Conservation (phyloP, 1,284 basidiomycete genomes). For the Ceratobasidium sp. region DNA sequence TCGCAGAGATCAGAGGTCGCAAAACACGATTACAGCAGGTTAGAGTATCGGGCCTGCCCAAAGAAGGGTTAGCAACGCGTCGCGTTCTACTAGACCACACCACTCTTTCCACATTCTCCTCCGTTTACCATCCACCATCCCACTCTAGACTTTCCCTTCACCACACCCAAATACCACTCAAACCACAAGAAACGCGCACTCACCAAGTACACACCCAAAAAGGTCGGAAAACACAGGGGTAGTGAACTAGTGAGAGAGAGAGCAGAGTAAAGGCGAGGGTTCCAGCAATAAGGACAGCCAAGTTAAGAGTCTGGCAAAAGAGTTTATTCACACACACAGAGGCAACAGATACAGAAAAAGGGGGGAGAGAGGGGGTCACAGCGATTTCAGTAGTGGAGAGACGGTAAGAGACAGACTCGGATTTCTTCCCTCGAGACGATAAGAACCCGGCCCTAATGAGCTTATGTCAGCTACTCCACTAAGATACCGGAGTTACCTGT, state of each 20-base stretch:
- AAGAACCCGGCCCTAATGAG: slow-evolving; percentile 38
- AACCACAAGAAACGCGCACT: slow-evolving; percentile 1
- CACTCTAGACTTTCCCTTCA: no score
- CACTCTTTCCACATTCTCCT: no score
- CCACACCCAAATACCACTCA: no score
- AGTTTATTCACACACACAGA: slow-evolving; percentile 4
- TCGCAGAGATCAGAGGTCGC: slow-evolving; percentile 4
- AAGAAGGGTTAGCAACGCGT: background rate
- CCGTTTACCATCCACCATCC: background rate
- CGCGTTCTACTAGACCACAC: background rate
- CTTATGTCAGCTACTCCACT: slow-evolving; percentile 15
- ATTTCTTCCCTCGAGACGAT: slow-evolving; percentile 27
- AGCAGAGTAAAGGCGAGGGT: background rate
- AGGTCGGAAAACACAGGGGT: background rate
- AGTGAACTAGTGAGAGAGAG: background rate
- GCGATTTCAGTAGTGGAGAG: slow-evolving; percentile 23
- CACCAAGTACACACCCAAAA: slow-evolving; percentile 10
- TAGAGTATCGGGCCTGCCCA: slow-evolving; percentile 32
- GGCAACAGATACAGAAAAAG: slow-evolving; percentile 14
- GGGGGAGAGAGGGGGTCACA: background rate
- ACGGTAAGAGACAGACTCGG: background rate
- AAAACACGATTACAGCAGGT: slow-evolving; percentile 29
- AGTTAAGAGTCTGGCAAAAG: background rate
- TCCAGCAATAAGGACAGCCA: slow-evolving; percentile 28
- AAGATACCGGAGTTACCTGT: background rate